Conservation (phyloP, 192 early-diverging fungal genomes). For the Fimicolochytrium jonesii region DNA sequence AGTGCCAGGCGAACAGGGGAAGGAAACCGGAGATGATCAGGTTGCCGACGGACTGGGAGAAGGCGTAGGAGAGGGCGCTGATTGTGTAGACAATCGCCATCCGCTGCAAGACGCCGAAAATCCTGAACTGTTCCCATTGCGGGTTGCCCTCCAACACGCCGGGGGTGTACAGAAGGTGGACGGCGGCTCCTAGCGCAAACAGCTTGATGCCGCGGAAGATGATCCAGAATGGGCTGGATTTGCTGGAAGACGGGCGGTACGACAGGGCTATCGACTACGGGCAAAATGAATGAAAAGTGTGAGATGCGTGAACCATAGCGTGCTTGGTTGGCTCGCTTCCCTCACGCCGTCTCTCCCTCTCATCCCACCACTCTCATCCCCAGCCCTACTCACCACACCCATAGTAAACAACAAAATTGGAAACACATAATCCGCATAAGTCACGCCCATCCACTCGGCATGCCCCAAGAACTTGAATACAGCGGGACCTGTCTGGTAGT, state of each 20-base stretch:
- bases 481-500: constrained; percentile 37
- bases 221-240: constrained; percentile 8
- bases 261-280: constrained; percentile 10
- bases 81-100: constrained; percentile 40
- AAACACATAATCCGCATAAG: constrained; percentile 49
- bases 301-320: no score
- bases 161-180: constrained; percentile 26
- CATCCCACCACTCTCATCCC: neutral
- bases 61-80: no score
- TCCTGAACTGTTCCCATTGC: constrained; percentile 4
- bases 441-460: constrained; percentile 45
- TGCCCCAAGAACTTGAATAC: constrained; percentile 33
- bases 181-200: constrained; percentile 31
- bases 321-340: no score
- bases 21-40: no score
- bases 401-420: constrained; percentile 54
- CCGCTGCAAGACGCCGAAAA: constrained; percentile 45
- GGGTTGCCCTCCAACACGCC: neutral
- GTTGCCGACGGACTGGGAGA: no score
- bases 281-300: neutral
- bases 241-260: constrained; percentile 16
- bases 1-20: no score
- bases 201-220: constrained; percentile 21
- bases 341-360: neutral
- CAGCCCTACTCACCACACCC: constrained; percentile 14